These are phyloP conservation scores for Tolypocladium tundrense DNA, from an alignment of 2,329 filamentous ascomycete genomes.

Conservation along the genomic window DNA sequence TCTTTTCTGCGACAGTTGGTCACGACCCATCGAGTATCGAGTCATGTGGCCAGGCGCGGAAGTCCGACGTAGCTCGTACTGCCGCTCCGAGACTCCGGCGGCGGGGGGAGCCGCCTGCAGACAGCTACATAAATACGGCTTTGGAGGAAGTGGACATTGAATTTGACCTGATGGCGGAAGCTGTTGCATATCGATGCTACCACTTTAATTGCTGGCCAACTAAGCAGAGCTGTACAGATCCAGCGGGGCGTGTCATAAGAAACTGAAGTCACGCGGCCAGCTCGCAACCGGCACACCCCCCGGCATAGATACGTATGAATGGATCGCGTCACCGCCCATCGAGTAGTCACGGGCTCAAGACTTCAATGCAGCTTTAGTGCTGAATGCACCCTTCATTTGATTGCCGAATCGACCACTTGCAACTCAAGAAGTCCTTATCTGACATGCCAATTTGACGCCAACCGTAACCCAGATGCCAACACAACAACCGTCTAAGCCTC, in stretches of 20 bases:
- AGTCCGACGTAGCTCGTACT: neutral
- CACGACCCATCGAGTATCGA: neutral
- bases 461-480: conserved; percentile 29
- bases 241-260: neutral
- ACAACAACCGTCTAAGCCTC: conserved; percentile 36
- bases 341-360: neutral
- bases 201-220: no score
- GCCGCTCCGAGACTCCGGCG: neutral
- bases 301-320: no score
- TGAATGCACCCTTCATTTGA: conserved; percentile 14
- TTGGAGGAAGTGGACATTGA: neutral
- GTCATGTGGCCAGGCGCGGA: neutral
- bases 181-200: neutral
- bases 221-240: neutral
- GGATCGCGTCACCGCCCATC: neutral
- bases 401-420: conserved; percentile 22
- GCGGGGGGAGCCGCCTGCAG: neutral
- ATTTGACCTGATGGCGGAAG: neutral
- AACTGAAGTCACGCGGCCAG: no score
- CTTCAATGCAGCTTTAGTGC: neutral
- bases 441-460: conserved; percentile 37
- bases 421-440: conserved; percentile 24
- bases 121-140: neutral
- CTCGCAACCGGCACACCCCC: no score
- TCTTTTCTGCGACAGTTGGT: neutral